These are phyloP conservation scores for Rosa rugosa DNA, from an alignment of 306 rosid species.

Conservation along the genomic window DNA sequence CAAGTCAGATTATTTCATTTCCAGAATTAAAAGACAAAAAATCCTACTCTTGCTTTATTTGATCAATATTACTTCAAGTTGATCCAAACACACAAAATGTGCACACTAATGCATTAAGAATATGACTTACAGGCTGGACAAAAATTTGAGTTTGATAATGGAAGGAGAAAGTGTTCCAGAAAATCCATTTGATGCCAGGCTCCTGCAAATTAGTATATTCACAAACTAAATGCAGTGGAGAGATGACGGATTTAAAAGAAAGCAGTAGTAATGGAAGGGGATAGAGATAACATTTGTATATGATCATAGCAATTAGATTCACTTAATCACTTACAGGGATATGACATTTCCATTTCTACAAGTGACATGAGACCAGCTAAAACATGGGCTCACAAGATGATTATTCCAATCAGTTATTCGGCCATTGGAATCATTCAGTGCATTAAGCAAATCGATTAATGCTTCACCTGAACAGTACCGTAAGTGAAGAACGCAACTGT, in stretches of 20 bases:
- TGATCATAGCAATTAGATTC: background rate
- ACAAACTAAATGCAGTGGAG: slow-evolving; percentile 30
- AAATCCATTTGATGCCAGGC: slow-evolving; percentile 69
- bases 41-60: background rate
- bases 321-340: slow-evolving; percentile 81
- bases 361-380: slow-evolving; percentile 77
- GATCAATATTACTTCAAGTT: background rate
- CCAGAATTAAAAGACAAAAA: background rate
- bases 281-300: background rate
- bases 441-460: slow-evolving; percentile 49
- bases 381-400: slow-evolving; percentile 81
- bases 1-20: background rate
- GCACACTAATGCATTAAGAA: background rate
- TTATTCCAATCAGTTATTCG: slow-evolving; percentile 66
- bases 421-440: slow-evolving; percentile 66
- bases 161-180: slow-evolving; percentile 82
- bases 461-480: slow-evolving; percentile 67
- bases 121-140: slow-evolving; percentile 76
- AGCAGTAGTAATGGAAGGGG: slow-evolving; percentile 2
- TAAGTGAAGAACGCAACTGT: slow-evolving; percentile 10
- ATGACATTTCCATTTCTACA: slow-evolving; percentile 76
- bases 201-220: slow-evolving; percentile 50
- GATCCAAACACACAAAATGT: background rate
- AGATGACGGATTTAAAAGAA: background rate
- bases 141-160: slow-evolving; percentile 61